Conservation (phyloP, 2,329 filamentous ascomycete species). For the Cordyceps cateniannulata region DNA sequence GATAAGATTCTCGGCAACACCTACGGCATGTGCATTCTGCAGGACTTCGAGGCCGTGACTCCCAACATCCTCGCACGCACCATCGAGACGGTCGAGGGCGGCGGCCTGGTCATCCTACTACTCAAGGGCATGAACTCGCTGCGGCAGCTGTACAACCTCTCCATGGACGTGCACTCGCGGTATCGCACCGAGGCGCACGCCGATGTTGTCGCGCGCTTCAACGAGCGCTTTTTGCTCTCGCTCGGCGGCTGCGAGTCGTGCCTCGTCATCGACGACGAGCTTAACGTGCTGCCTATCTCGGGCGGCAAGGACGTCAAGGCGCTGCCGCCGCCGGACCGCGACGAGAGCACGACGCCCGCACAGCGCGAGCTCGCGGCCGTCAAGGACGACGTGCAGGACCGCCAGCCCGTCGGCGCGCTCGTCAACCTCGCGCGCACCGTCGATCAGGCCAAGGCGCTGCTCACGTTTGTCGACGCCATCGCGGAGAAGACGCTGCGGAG, state of each 20-base stretch:
- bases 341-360: constrained; percentile 64
- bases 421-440: constrained; percentile 82
- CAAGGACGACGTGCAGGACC: constrained; percentile 81
- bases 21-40: constrained; percentile 95
- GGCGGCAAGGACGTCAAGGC: constrained; percentile 85
- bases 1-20: constrained; percentile 98
- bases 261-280: constrained; percentile 92
- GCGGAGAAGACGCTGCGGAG: constrained; percentile 91
- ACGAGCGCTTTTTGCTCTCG: constrained; percentile 93
- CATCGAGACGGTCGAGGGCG: constrained; percentile 95
- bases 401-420: constrained; percentile 77
- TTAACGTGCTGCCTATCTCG: constrained; percentile 95
- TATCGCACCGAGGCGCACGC: constrained; percentile 95
- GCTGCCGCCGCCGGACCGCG: constrained; percentile 68
- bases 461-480: constrained; percentile 95
- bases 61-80: constrained; percentile 94
- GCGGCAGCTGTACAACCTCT: constrained; percentile 93
- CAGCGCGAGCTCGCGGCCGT: constrained; percentile 75
- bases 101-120: constrained; percentile 81
- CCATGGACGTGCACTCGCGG: constrained; percentile 95
- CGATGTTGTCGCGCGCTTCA: constrained; percentile 93
- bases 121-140: constrained; percentile 95
- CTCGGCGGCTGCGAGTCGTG: constrained; percentile 93
- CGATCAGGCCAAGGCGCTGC: constrained; percentile 92
- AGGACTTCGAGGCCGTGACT: constrained; percentile 96